Percentiles rank a stretch among this genome's conserved stretches.
Conservation (phyloP, 306 rosid species). For the Hippophae tibetana region DNA sequence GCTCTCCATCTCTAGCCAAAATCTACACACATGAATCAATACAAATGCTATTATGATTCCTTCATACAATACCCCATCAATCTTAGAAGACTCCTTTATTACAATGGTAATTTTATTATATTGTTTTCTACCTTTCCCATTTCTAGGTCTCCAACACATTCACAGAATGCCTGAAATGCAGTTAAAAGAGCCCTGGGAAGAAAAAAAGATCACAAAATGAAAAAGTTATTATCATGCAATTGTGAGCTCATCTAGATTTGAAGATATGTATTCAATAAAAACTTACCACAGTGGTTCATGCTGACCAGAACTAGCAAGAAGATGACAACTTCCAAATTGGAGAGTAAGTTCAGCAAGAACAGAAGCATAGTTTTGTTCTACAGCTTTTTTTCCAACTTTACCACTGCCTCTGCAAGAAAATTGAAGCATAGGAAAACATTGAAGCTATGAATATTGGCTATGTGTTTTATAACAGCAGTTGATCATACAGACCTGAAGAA, state of each 20-base stretch:
- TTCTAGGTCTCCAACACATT: constrained; percentile 97
- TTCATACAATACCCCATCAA: neutral
- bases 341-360: constrained; percentile 89
- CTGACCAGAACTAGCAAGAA: constrained; percentile 60
- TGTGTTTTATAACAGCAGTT: constrained; percentile 6
- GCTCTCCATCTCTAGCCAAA: constrained; percentile 91
- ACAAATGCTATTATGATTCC: constrained; percentile 17
- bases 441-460: constrained; percentile 13
- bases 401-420: constrained; percentile 87
- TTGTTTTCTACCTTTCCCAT: constrained; percentile 82
- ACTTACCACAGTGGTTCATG: constrained; percentile 74
- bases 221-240: neutral
- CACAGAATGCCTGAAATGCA: constrained; percentile 96
- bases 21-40: constrained; percentile 43
- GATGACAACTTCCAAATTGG: constrained; percentile 90
- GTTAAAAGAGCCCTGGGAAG: constrained; percentile 72
- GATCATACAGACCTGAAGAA: constrained; percentile 64
- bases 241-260: constrained; percentile 9
- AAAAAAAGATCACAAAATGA: constrained; percentile 16
- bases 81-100: neutral
- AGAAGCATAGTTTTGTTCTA: constrained; percentile 81
- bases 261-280: constrained; percentile 1
- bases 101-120: neutral
- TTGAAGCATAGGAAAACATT: constrained; percentile 10
- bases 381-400: constrained; percentile 85